Conservation (phyloP, 495 filamentous ascomycete genomes). For the Acidomyces sp. region DNA sequence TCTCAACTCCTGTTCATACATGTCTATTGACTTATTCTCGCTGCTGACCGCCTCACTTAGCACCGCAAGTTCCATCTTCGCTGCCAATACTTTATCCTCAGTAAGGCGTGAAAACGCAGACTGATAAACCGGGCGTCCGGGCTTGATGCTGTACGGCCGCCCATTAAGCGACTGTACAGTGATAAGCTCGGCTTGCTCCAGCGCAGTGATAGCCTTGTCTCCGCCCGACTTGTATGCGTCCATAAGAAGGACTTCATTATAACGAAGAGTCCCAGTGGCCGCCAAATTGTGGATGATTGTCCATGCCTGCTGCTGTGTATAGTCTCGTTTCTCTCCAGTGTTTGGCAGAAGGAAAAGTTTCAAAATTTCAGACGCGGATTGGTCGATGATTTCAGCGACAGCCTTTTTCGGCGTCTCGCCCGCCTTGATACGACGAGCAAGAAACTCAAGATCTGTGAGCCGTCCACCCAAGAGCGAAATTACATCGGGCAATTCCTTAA, state of each 20-base stretch:
- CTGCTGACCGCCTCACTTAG: conserved; percentile 51
- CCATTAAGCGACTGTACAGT: conserved; percentile 58
- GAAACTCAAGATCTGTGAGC: conserved; percentile 84
- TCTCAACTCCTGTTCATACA: conserved; percentile 65
- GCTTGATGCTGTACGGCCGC: conserved; percentile 59
- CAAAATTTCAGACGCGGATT: conserved; percentile 75
- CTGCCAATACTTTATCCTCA: conserved; percentile 56
- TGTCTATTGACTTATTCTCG: conserved; percentile 63
- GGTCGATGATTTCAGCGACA: conserved; percentile 78
- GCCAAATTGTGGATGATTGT: conserved; percentile 65
- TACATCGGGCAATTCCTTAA: conserved; percentile 61
- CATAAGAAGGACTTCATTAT: conserved; percentile 68
- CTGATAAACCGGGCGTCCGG: conserved; percentile 77
- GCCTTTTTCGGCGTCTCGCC: conserved; percentile 77
- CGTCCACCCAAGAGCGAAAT: conserved; percentile 76
- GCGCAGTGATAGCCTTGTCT: conserved; percentile 59
- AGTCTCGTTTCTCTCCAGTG: conserved; percentile 41
- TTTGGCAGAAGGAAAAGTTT: conserved; percentile 71
- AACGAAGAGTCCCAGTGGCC: conserved; percentile 46
- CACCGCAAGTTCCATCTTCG: conserved; percentile 61
- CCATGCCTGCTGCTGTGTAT: conserved; percentile 82
- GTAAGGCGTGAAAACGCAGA: conserved; percentile 63
- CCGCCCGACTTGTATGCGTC: conserved; percentile 57
- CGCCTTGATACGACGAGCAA: conserved; percentile 77
- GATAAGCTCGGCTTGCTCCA: conserved; percentile 83